Conservation (phyloP, 2,329 filamentous ascomycete species). For the Epichloe bromicola region DNA sequence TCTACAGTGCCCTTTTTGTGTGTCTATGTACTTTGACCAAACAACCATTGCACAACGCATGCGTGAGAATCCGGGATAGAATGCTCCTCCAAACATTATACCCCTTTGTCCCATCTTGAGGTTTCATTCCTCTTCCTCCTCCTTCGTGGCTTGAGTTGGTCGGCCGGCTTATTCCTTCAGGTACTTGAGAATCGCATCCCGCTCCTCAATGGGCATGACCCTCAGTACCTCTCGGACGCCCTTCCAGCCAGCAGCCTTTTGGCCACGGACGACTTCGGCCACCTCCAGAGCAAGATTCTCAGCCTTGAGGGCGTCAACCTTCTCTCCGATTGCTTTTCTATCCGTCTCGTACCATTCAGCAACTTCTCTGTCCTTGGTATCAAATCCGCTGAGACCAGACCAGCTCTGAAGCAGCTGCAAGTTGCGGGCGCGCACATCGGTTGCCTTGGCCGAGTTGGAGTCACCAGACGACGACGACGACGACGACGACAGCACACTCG, state of each 20-base stretch:
- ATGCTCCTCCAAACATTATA: slow-evolving; percentile 6
- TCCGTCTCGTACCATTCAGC: slow-evolving; percentile 96
- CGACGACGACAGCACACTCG: slow-evolving; percentile 20
- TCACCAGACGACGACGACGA: slow-evolving; percentile 13
- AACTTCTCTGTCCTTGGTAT: slow-evolving; percentile 67
- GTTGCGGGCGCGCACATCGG: slow-evolving; percentile 50
- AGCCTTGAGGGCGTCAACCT: slow-evolving; percentile 72
- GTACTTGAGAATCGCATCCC: slow-evolving; percentile 63
- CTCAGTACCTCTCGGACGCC: slow-evolving; percentile 76
- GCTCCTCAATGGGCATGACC: slow-evolving; percentile 78
- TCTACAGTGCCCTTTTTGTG: slow-evolving; percentile 3
- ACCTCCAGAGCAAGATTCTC: slow-evolving; percentile 46
- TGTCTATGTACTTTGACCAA: not conserved
- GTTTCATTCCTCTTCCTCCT: not conserved
- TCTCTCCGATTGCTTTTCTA: slow-evolving; percentile 65
- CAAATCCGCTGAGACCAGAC: slow-evolving; percentile 66
- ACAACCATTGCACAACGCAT: not conserved
- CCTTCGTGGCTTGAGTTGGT: not conserved
- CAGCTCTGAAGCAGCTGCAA: slow-evolving; percentile 70
- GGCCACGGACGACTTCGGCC: slow-evolving; percentile 29
- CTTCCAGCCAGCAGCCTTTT: slow-evolving; percentile 60
- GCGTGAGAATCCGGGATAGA: not conserved
- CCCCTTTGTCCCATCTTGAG: not conserved
- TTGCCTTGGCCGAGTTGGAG: slow-evolving; percentile 27
- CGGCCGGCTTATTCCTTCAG: slow-evolving; percentile 28